Base-by-base conservation (phyloP, 2,329 filamentous ascomycete genomes). In the Alternaria triticimaculans region DNA sequence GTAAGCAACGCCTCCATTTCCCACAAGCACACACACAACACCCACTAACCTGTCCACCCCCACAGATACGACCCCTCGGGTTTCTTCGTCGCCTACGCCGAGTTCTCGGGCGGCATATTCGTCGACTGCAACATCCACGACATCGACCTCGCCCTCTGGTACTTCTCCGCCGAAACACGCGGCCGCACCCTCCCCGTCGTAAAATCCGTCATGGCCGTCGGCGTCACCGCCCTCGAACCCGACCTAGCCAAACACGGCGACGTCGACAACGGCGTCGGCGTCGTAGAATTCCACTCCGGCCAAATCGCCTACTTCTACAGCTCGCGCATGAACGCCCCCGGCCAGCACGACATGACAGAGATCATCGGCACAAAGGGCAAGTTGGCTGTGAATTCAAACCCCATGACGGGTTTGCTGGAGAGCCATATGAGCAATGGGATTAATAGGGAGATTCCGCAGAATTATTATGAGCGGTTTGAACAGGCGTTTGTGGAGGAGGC, bases 61-160 rank as follows among this genome's bases (percentile, higher is more conserved):
- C 12, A 15, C 51, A 62, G 55, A 46, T 84, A 87, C 60, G 88
- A 90, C 63, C 87, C 88, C 0, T 84, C 83, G 0, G 89, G 89
- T 49, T 91, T 90, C 83, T 92, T 91, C 76, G 88, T 92, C 58
- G 82, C 85, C 21, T 92, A 91, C 78, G 88, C 89, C 12, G 82
- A 88, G 69, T 89, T 87, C 79, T 86, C 83, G 2, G 89, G 90
- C 33, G 89, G 89, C 21, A 90, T 91, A 74, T 92, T 92, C 70
- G 89, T 91, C 61, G 90, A 92, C 81, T 90, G 87, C 80, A 88
- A 87, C 55, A 88, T 92, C 72, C 90, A 92, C 81, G 90, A 92
- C 70, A 91, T 92, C 69, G 88, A 90, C 65, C 83, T 90, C 3
- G 83, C 87, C 0, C 80, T 90, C 2, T 90, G 88, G 87, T 90